Percentiles rank a stretch among this genome's conserved stretches.
phyloP scores from a whole-genome alignment of 352 stramenopile genomes.

The Achlya hypogyna region DNA sequence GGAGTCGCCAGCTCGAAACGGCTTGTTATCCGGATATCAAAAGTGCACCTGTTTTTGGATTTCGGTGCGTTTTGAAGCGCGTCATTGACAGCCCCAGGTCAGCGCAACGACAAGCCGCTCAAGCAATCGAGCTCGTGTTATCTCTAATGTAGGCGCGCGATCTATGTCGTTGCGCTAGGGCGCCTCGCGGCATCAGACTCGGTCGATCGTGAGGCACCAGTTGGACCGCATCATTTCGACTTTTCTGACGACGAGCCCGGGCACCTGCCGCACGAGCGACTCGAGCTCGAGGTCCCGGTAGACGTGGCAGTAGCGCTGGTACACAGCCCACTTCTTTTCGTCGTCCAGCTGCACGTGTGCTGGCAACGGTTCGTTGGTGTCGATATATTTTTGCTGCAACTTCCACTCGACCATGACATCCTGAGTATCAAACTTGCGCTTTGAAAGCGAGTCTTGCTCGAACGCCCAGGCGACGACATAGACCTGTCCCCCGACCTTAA shows the following conservation, averaged over 20 bases:
- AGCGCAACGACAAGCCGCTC: too few relatives aligned
- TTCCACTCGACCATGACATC: conserved; percentile 84
- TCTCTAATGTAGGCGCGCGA: neutral
- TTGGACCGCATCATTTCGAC: conserved; percentile 71
- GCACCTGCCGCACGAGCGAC: conserved; percentile 42
- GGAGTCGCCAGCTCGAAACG: conserved; percentile 5
- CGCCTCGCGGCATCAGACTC: conserved; percentile 7
- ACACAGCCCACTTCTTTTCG: conserved; percentile 64
- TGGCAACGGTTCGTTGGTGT: conserved; percentile 1
- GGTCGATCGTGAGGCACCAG: conserved; percentile 53
- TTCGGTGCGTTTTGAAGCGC: neutral
- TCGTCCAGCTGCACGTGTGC: conserved; percentile 33
- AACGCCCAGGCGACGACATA: conserved; percentile 75
- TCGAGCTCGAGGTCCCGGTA: conserved; percentile 66
- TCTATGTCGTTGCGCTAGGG: neutral
- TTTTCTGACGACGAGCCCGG: conserved; percentile 43
- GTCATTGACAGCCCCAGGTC: neutral
- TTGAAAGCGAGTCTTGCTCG: conserved; percentile 68
- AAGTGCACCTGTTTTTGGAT: neutral
- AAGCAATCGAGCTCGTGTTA: too few relatives aligned
- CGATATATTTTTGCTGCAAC: conserved; percentile 68
- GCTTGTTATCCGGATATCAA: conserved; percentile 12
- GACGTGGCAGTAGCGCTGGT: conserved; percentile 78
- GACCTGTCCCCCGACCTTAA: conserved; percentile 43
- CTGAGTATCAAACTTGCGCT: conserved; percentile 62